phyloP scores from a whole-genome alignment of 345 rosid genomes.

The Salix caprea region DNA sequence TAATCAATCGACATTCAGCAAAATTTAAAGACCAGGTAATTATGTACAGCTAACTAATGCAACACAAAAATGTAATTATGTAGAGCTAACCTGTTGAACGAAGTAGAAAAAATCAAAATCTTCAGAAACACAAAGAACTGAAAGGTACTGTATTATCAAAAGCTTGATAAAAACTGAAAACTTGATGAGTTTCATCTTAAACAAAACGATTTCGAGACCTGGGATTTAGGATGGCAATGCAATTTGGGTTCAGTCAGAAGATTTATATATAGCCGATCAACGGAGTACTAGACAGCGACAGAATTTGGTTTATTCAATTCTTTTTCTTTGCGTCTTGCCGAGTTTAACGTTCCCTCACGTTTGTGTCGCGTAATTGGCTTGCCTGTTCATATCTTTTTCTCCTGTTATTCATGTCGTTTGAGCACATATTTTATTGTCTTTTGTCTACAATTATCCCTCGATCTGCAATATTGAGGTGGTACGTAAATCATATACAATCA shows the following conservation, averaged over 20 bases:
- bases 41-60: conserved; percentile 14
- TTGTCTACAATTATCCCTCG: background rate
- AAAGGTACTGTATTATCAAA: conserved; percentile 41
- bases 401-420: background rate
- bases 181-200: conserved; percentile 18
- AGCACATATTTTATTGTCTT: background rate
- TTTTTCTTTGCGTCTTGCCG: background rate
- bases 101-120: conserved; percentile 91
- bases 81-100: conserved; percentile 51
- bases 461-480: too few relatives aligned
- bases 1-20: background rate
- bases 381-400: background rate
- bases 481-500: too few relatives aligned
- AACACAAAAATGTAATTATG: too few relatives aligned
- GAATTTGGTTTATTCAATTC: background rate
- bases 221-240: background rate
- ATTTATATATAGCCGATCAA: background rate
- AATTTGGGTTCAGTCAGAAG: background rate
- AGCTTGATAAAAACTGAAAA: conserved; percentile 31
- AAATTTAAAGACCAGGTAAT: background rate
- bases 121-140: conserved; percentile 32
- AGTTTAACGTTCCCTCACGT: background rate
- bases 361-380: background rate
- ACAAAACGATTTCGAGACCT: background rate
- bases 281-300: background rate